Evolutionary conservation across 352 stramenopile species (phyloP), one percentile per base, ranked within the genome.

Genomic region (Bremia lactucae): DNA sequence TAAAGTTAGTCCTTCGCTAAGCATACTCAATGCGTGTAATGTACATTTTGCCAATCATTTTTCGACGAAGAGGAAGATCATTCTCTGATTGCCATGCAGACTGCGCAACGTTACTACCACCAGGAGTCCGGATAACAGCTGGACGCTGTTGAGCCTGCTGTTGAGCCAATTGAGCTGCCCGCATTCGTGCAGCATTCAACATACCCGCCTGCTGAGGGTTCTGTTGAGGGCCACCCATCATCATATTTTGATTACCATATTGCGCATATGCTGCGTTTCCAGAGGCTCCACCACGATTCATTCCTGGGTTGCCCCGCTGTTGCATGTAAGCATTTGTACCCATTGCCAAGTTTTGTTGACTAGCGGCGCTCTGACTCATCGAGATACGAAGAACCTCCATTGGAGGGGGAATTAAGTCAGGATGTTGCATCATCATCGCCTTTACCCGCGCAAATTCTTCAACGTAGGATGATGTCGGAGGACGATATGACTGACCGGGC

Each of bases 1-100:
- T n/a, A 6, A 14, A 4, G 26, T 52, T 37, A 46, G 21, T 20
- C 20, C 44, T 9, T 5, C 2, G 3, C 15, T 15, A 2, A 33
- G 6, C n/a, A n/a, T n/a, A n/a, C n/a, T n/a, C n/a, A n/a, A n/a
- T n/a, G n/a, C n/a, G n/a, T n/a, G 3, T 2, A 8, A 72, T 68
- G 53, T 68, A 84, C 74, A 96, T 98, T 61, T 91, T 91, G 28
- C 77, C 77, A 35, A 94, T 94, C 80, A 94, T 92, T 49, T 91
- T 90, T 38, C 82, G 62, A 52, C 82, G 76, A 44, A 93, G 42
- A 8, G 81, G 81, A 14, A 93, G 46, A 31, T 93, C 81, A 45
- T 87, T 91, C 36, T 93, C 81, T 6, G 78, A 91, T 49, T 93
- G 81, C 81, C 81, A 93, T 6, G 77, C 75, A 42, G 77, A 68